These are phyloP conservation scores for Pichia membranifaciens DNA, from an alignment of 805 yeast species.

Conservation along the genomic window DNA sequence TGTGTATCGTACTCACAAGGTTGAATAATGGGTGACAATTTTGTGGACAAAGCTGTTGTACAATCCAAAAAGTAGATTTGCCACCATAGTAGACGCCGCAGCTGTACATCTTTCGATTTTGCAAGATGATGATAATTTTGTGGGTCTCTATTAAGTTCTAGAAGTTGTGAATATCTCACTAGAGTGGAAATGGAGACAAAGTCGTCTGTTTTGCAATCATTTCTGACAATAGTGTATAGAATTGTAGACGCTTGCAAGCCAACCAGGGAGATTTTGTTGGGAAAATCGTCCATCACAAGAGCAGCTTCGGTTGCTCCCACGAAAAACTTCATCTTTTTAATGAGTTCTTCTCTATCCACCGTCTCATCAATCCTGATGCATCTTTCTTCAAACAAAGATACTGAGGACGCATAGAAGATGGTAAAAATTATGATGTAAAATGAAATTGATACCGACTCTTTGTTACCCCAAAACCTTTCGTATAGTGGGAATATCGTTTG, in stretches of 20 bases:
- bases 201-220: constrained; percentile 52
- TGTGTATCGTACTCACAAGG: constrained; percentile 51
- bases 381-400: constrained; percentile 54
- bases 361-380: constrained; percentile 34
- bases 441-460: constrained; percentile 31
- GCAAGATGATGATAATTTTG: constrained; percentile 41
- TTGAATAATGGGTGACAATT: constrained; percentile 48
- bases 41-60: constrained; percentile 48
- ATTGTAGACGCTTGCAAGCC: constrained; percentile 33
- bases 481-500: constrained; percentile 40
- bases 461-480: constrained; percentile 42
- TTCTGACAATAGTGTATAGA: constrained; percentile 45
- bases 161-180: constrained; percentile 49
- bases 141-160: constrained; percentile 56
- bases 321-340: constrained; percentile 44
- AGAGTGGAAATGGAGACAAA: constrained; percentile 48
- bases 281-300: constrained; percentile 44
- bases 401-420: constrained; percentile 51
- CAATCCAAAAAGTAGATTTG: constrained; percentile 55
- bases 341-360: constrained; percentile 20
- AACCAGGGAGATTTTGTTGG: constrained; percentile 40
- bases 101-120: constrained; percentile 42
- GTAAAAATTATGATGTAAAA: constrained; percentile 49
- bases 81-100: constrained; percentile 58
- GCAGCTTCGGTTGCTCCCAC: constrained; percentile 43